These are phyloP conservation scores for Xerocomus potaroensis DNA, from an alignment of 768 basidiomycete species.

Conservation along the genomic window DNA sequence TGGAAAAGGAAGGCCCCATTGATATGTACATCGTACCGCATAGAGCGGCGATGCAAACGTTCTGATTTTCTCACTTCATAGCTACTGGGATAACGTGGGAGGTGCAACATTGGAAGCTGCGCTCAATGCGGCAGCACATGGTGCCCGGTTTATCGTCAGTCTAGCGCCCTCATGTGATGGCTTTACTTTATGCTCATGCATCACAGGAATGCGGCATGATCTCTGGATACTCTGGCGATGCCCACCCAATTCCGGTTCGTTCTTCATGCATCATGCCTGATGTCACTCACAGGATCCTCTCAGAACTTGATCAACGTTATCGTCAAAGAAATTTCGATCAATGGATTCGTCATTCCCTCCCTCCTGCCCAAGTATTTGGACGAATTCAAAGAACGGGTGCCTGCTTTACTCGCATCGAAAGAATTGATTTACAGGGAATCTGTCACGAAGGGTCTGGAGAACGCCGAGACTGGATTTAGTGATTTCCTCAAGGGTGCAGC, in stretches of 20 bases:
- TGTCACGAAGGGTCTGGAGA: slow-evolving; percentile 41
- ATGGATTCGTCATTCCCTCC: slow-evolving; percentile 40
- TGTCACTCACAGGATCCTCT: background rate
- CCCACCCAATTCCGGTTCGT: background rate
- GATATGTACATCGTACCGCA: slow-evolving; percentile 36
- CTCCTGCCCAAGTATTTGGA: slow-evolving; percentile 33
- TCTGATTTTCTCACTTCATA: background rate
- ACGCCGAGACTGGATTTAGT: slow-evolving; percentile 7
- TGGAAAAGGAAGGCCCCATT: slow-evolving; percentile 54
- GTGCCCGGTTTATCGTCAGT: slow-evolving; percentile 47
- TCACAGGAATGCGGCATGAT: slow-evolving; percentile 32
- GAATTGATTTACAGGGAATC: slow-evolving; percentile 47
- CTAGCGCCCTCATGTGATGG: background rate
- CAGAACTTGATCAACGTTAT: slow-evolving; percentile 18
- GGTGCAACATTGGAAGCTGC: slow-evolving; percentile 57
- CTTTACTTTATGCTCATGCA: background rate
- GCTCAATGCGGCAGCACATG: slow-evolving; percentile 38
- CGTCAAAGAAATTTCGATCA: slow-evolving; percentile 37
- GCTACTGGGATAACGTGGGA: slow-evolving; percentile 48
- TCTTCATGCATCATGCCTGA: background rate
- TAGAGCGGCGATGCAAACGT: background rate
- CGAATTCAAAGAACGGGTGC: slow-evolving; percentile 41
- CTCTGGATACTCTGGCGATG: background rate
- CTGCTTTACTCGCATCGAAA: slow-evolving; percentile 39
- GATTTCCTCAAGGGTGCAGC: background rate